Evolutionary conservation across 2,329 filamentous ascomycete species (phyloP).

Genomic region (Fragosphaeria purpurea): DNA sequence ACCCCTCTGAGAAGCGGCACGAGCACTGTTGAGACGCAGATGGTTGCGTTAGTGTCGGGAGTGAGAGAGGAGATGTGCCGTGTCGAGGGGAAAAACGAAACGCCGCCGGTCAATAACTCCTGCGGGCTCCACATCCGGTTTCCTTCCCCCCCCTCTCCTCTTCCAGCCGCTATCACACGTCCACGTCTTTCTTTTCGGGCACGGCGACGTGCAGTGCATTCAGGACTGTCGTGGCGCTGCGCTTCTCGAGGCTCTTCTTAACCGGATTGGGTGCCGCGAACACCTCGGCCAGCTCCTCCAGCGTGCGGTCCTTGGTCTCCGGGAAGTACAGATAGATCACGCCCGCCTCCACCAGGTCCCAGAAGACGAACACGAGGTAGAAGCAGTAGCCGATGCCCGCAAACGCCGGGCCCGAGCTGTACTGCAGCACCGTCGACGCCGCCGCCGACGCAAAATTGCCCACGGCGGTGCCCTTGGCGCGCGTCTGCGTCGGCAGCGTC

Average conservation of each 20-base stretch:
- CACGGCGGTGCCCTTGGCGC: conserved; percentile 11
- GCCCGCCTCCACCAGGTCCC: conserved; percentile 28
- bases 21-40: too few relatives aligned
- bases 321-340: conserved; percentile 34
- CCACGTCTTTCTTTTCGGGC: too few relatives aligned
- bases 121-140: too few relatives aligned
- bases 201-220: conserved; percentile 5
- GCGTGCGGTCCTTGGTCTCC: conserved; percentile 24
- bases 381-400: conserved; percentile 30
- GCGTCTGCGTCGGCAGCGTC: conserved; percentile 8
- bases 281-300: conserved; percentile 9
- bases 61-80: too few relatives aligned
- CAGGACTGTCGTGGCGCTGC: conserved; percentile 7
- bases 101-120: too few relatives aligned
- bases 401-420: conserved; percentile 28
- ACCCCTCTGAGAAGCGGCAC: too few relatives aligned
- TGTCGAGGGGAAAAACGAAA: too few relatives aligned
- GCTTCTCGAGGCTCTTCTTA: conserved; percentile 12
- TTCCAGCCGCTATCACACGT: too few relatives aligned
- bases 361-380: conserved; percentile 32
- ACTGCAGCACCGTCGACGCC: conserved; percentile 28
- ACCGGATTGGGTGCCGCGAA: conserved; percentile 10
- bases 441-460: conserved; percentile 9
- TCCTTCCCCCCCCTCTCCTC: too few relatives aligned
- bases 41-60: too few relatives aligned